A percentile compares a stretch with the other conserved stretches of the same genome.
These are phyloP conservation scores for Pseudopithomyces chartarum DNA, from an alignment of 2,329 filamentous ascomycete species.

Conservation along the genomic window DNA sequence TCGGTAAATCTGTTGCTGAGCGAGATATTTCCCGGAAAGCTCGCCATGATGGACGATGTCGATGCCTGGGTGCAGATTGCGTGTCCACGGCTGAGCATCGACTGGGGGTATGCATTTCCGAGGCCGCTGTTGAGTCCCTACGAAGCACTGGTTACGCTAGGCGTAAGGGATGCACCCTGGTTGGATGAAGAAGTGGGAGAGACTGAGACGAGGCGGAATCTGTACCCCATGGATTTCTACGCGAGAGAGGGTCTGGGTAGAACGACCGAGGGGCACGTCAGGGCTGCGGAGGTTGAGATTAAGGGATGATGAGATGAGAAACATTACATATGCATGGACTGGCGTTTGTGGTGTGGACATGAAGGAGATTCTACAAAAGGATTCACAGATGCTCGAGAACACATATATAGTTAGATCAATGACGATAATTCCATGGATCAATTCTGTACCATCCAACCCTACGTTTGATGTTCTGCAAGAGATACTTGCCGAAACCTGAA, in stretches of 20 bases:
- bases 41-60: slow-evolving; percentile 89
- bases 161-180: slow-evolving; percentile 69
- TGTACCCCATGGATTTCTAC: slow-evolving; percentile 99
- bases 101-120: slow-evolving; percentile 97
- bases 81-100: slow-evolving; percentile 94
- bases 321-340: background rate
- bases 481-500: too few relatives aligned
- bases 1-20: slow-evolving; percentile 86
- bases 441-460: too few relatives aligned
- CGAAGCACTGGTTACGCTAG: slow-evolving; percentile 89
- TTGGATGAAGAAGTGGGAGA: slow-evolving; percentile 60
- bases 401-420: too few relatives aligned
- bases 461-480: too few relatives aligned
- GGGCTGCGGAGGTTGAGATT: slow-evolving; percentile 23
- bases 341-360: slow-evolving; percentile 5
- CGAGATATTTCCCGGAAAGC: slow-evolving; percentile 95
- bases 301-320: background rate
- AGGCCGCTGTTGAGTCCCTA: slow-evolving; percentile 89
- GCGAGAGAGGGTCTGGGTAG: slow-evolving; percentile 87
- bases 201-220: slow-evolving; percentile 57
- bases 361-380: too few relatives aligned
- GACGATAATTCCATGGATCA: too few relatives aligned
- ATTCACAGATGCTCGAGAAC: too few relatives aligned
- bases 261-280: slow-evolving; percentile 57
- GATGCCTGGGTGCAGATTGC: slow-evolving; percentile 99